Evolutionary conservation across 176 grass and related monocot genomes (phyloP).

Genomic region (Triticum monococcum): DNA sequence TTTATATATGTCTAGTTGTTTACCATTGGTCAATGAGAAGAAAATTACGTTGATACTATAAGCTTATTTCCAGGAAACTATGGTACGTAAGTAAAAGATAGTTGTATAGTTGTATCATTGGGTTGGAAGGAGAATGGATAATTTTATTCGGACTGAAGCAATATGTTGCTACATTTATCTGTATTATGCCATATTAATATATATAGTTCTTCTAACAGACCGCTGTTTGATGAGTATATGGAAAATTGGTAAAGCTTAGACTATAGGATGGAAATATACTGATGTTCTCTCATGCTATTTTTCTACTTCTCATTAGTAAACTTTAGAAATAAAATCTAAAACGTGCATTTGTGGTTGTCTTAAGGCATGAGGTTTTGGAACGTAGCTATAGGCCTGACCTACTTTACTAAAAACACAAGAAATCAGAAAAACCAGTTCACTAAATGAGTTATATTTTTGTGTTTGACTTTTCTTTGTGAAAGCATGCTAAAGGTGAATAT

Average conservation of each 20-base stretch:
- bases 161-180: background rate
- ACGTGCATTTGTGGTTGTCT: background rate
- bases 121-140: background rate
- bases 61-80: background rate
- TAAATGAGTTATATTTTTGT: background rate
- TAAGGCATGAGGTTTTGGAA: background rate
- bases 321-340: background rate
- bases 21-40: background rate
- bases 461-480: background rate
- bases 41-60: background rate
- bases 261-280: background rate
- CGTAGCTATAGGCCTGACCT: background rate
- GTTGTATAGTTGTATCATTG: background rate
- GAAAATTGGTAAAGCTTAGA: background rate
- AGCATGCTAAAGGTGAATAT: background rate
- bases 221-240: background rate
- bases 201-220: background rate
- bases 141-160: background rate
- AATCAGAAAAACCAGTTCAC: background rate
- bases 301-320: background rate
- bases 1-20: background rate
- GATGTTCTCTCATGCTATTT: background rate
- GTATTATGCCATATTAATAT: background rate
- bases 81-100: background rate
- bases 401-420: background rate